A percentile compares a stretch with the other conserved stretches of the same genome.
Evolutionary conservation across 257 asterid genomes (phyloP).

Genomic region (Haberlea rhodopensis): DNA sequence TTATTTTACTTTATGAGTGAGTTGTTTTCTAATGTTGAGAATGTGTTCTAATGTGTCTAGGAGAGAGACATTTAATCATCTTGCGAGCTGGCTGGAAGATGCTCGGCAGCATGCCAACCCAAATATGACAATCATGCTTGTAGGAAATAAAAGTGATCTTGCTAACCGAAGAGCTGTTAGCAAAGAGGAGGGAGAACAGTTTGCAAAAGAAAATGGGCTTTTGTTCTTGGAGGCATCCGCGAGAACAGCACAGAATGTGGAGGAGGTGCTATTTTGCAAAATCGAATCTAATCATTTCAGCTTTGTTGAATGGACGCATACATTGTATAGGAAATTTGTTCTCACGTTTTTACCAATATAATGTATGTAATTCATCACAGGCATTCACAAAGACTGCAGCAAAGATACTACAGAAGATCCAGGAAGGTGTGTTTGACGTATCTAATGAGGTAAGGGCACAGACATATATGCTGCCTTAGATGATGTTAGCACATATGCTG

Average conservation of each 20-base stretch:
- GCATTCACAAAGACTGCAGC: conserved; percentile 67
- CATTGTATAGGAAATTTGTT: not conserved
- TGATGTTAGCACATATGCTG: conserved; percentile 7
- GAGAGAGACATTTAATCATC: conserved; percentile 82
- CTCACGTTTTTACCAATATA: not conserved
- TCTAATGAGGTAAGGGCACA: conserved; percentile 58
- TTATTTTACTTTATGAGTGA: conserved; percentile 6
- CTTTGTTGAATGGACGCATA: not conserved
- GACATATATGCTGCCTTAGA: not conserved
- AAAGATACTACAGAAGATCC: conserved; percentile 68
- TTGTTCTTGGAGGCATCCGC: conserved; percentile 73
- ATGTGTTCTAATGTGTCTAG: conserved; percentile 26
- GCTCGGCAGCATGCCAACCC: conserved; percentile 83
- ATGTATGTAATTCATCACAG: conserved; percentile 24
- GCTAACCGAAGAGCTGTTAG: conserved; percentile 73
- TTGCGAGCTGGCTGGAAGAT: conserved; percentile 84
- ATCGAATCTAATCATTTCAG: not conserved
- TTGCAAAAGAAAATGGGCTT: conserved; percentile 78
- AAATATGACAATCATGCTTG: conserved; percentile 70
- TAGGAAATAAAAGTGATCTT: conserved; percentile 78
- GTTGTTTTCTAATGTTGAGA: conserved; percentile 6
- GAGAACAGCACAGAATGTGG: conserved; percentile 80
- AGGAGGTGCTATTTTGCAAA: conserved; percentile 44
- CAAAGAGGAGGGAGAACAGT: conserved; percentile 83
- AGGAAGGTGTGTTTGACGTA: conserved; percentile 69